phyloP scores from a whole-genome alignment of 1,284 basidiomycete species.

The Ganoderma meredithae region DNA sequence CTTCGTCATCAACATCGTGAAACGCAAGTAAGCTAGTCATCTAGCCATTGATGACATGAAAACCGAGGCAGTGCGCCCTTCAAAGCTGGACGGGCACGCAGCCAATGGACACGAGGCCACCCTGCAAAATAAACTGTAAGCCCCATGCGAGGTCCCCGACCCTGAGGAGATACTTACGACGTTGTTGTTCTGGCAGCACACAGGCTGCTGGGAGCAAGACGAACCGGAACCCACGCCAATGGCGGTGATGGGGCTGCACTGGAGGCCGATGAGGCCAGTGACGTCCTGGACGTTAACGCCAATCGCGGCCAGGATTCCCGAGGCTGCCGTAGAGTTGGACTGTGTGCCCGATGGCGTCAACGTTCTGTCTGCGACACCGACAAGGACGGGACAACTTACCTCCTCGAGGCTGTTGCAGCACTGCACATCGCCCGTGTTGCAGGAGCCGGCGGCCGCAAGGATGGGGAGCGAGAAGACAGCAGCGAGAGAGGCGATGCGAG shows the following conservation, averaged over 20 bases:
- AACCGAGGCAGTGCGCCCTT: not conserved
- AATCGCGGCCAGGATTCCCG: constrained; percentile 22
- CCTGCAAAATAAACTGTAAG: constrained; percentile 16
- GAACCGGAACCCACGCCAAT: constrained; percentile 27
- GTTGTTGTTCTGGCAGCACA: constrained; percentile 38
- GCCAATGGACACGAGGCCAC: constrained; percentile 33
- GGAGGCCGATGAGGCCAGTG: constrained; percentile 22
- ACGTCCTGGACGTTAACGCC: constrained; percentile 26
- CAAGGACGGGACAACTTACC: constrained; percentile 10
- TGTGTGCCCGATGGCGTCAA: not conserved
- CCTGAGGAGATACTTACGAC: constrained; percentile 18
- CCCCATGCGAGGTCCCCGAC: not conserved
- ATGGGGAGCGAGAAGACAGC: constrained; percentile 30
- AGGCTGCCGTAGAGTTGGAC: constrained; percentile 21
- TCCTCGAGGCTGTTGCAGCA: constrained; percentile 31
- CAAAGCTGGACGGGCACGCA: constrained; percentile 32
- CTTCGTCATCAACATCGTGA: constrained; percentile 8
- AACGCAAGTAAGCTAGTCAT: constrained; percentile 11
- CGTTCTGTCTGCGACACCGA: not conserved
- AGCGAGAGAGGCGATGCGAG: constrained; percentile 25
- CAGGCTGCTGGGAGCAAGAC: constrained; percentile 25
- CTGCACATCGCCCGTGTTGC: constrained; percentile 29
- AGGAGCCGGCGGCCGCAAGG: constrained; percentile 31
- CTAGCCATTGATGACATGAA: not conserved
- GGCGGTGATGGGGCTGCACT: constrained; percentile 30